Evolutionary conservation across 176 grass and related monocot species (phyloP).

Genomic region (Lolium perenne): DNA sequence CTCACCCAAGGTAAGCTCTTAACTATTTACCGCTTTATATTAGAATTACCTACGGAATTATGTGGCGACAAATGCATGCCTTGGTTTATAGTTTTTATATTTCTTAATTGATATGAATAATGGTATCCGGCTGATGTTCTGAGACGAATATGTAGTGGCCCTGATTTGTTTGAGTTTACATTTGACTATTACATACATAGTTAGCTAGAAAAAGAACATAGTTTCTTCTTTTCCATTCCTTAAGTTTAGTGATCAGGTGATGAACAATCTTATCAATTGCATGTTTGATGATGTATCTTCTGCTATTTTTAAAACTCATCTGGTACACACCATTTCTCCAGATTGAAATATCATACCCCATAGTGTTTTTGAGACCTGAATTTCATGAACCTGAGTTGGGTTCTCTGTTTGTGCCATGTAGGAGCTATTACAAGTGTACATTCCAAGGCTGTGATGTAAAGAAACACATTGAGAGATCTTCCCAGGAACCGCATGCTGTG

Average conservation of each 20-base stretch:
- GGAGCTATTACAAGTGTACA: conserved; percentile 89
- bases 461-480: conserved; percentile 69
- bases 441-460: conserved; percentile 60
- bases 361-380: conserved; percentile 4
- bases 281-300: background rate
- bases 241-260: background rate
- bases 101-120: conserved; percentile 13
- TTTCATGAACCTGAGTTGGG: background rate
- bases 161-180: background rate
- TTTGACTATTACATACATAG: background rate
- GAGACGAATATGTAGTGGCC: background rate
- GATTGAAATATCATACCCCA: background rate
- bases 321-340: background rate
- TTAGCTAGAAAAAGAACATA: background rate
- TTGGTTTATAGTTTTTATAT: background rate
- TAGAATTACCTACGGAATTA: background rate
- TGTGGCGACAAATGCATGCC: background rate
- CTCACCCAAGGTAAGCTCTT: conserved; percentile 55
- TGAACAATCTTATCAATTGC: conserved; percentile 26
- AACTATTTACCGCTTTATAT: background rate
- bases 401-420: conserved; percentile 30
- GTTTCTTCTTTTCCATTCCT: background rate
- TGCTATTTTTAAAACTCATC: background rate
- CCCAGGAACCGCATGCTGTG: conserved; percentile 60
- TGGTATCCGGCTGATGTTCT: background rate